Evolutionary conservation across 1,284 basidiomycete genomes (phyloP).

Genomic region (Ceratobasidium sp.): DNA sequence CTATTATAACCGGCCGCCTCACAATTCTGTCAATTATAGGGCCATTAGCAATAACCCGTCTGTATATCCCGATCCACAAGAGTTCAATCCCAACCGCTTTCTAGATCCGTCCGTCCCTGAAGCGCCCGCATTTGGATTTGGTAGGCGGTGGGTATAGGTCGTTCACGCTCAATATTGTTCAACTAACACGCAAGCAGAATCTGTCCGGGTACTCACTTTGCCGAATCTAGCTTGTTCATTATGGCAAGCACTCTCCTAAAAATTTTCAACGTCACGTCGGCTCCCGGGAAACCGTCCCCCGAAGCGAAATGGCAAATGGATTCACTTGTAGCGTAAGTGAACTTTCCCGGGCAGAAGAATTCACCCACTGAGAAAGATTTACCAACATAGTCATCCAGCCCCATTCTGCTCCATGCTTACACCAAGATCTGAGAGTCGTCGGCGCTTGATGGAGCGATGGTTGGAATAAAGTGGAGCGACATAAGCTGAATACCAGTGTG

Average conservation of each 20-base stretch:
- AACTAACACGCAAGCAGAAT: neutral
- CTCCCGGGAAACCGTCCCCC: neutral
- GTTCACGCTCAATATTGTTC: neutral
- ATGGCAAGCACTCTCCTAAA: slow-evolving; percentile 49
- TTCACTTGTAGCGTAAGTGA: neutral
- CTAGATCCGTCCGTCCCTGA: slow-evolving; percentile 43
- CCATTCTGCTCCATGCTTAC: neutral
- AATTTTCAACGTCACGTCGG: slow-evolving; percentile 47
- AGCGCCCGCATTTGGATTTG: slow-evolving; percentile 7
- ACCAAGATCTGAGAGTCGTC: neutral
- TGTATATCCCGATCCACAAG: slow-evolving; percentile 43
- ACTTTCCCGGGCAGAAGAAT: too few relatives aligned
- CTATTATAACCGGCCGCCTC: too few relatives aligned
- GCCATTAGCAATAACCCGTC: slow-evolving; percentile 42
- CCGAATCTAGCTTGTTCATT: slow-evolving; percentile 51
- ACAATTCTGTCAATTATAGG: too few relatives aligned
- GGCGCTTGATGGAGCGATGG: slow-evolving; percentile 3
- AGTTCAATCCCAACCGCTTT: slow-evolving; percentile 50
- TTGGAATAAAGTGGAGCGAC: neutral
- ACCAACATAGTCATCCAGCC: neutral
- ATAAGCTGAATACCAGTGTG: too few relatives aligned
- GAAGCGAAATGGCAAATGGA: neutral
- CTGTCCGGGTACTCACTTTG: slow-evolving; percentile 53
- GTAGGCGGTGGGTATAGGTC: neutral
- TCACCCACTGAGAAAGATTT: too few relatives aligned